These are phyloP conservation scores for Ustilago trichophora DNA, from an alignment of 1,284 basidiomycete species.

Conservation along the genomic window DNA sequence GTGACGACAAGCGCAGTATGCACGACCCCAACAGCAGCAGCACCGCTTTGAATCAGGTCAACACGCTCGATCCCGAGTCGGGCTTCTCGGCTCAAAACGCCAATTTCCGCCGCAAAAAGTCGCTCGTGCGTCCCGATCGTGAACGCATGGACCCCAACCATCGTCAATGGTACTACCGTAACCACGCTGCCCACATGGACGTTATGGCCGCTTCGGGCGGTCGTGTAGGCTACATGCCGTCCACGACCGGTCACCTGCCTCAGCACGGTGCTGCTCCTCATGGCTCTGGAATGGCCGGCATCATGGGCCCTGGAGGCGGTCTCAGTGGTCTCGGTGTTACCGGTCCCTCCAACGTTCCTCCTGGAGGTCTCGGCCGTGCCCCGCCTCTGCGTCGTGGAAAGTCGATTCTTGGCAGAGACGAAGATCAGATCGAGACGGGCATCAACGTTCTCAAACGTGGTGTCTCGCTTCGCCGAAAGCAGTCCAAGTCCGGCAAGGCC, in stretches of 20 bases:
- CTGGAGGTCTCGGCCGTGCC: slow-evolving; percentile 52
- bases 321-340: slow-evolving; percentile 64
- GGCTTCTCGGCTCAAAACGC: slow-evolving; percentile 53
- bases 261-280: slow-evolving; percentile 63
- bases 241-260: slow-evolving; percentile 63
- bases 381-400: slow-evolving; percentile 62
- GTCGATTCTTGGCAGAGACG: slow-evolving; percentile 64
- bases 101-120: slow-evolving; percentile 81
- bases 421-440: slow-evolving; percentile 64
- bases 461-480: slow-evolving; percentile 59
- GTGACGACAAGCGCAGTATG: slow-evolving; percentile 47
- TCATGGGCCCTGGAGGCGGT: slow-evolving; percentile 63
- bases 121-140: slow-evolving; percentile 88
- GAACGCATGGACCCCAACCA: slow-evolving; percentile 96
- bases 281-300: slow-evolving; percentile 44
- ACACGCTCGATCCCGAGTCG: slow-evolving; percentile 55
- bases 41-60: slow-evolving; percentile 35
- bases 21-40: slow-evolving; percentile 44
- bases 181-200: slow-evolving; percentile 81
- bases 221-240: slow-evolving; percentile 64
- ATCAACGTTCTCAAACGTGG: slow-evolving; percentile 66
- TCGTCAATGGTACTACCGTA: slow-evolving; percentile 93
- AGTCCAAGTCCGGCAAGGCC: slow-evolving; percentile 38
- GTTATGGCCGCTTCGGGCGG: slow-evolving; percentile 48
- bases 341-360: slow-evolving; percentile 49